Evolutionary conservation across 768 basidiomycete genomes (phyloP), one percentile per base, ranked within the genome.

Genomic region (Boletus vinaceobasis): DNA sequence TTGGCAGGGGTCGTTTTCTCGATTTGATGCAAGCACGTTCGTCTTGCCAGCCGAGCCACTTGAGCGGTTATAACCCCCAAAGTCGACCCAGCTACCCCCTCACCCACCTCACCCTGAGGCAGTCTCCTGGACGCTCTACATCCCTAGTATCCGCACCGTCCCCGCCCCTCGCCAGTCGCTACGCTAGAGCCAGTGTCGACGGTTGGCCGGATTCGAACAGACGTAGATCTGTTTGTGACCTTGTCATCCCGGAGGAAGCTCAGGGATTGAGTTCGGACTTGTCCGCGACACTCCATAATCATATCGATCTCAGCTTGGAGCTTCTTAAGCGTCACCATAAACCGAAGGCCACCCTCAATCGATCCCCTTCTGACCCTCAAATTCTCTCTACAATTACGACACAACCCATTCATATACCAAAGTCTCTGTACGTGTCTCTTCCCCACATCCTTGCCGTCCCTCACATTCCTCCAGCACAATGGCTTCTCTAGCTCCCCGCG

Each of bases 331-430:
- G 85, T 74, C 85, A 85, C 75, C 85, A 85, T 76, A 79, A 74
- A 65, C 79, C 79, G 45, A 77, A 77, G 48, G 61, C 74, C 19
- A 69, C 74, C 50, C 74, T 69, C 61, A 58, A 72, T 43, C 77
- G 82, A 56, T 74, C 78, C 43, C 61, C 74, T 59, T 82, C 85
- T 53, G 65, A 62, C 82, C 60, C 80, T 73, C 62, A 80, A 68
- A 73, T 76, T 43, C 79, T 87, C 69, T 86, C 84, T 52, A 85
- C 85, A 54, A 81, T 75, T 61, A 86, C 86, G 53, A 83, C 83
- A 54, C 71, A 76, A 43, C 84, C 85, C 50, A 70, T 85, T 57
- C 76, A 83, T 64, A 80, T 84, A 51, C 74, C 79, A 73, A 74
- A 75, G 39, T 70, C 76, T 53, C 69, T 71, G 79, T 77, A 60